Evolutionary conservation across 257 asterid genomes (phyloP).

Genomic region (Verbascum thapsus): DNA sequence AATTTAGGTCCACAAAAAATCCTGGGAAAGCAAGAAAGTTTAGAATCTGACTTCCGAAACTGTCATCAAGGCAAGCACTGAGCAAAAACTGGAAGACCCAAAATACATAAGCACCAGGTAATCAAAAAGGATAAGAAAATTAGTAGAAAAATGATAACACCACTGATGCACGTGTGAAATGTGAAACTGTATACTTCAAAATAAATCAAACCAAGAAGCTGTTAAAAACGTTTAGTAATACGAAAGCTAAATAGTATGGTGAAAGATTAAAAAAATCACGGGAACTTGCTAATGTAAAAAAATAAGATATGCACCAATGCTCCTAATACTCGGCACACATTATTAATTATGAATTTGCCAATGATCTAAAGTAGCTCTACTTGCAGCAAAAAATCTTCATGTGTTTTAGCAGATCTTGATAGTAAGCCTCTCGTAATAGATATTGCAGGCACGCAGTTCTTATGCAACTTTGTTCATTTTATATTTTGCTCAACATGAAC

Average conservation of each 20-base stretch:
- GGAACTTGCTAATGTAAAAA: background rate
- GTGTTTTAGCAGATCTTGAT: background rate
- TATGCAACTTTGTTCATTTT: background rate
- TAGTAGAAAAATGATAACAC: background rate
- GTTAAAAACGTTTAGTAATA: too few relatives aligned
- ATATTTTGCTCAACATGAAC: background rate
- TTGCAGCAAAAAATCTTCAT: background rate
- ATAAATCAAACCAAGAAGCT: too few relatives aligned
- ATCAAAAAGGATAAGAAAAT: background rate
- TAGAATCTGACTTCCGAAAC: slow-evolving; percentile 27
- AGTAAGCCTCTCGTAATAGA: background rate
- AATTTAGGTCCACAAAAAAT: slow-evolving; percentile 83
- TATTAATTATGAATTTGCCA: background rate
- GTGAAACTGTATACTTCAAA: too few relatives aligned
- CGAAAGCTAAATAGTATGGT: background rate
- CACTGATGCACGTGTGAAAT: background rate
- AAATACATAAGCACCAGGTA: slow-evolving; percentile 10
- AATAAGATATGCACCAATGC: background rate
- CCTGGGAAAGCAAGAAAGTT: slow-evolving; percentile 54
- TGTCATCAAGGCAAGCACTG: slow-evolving; percentile 21
- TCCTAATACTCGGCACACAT: slow-evolving; percentile 1
- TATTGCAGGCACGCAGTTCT: background rate
- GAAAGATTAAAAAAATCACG: background rate
- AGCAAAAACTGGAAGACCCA: slow-evolving; percentile 16
- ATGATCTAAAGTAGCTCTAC: too few relatives aligned